Percentiles rank a stretch among this genome's conserved stretches.
These are phyloP conservation scores for Kodamaea jinghongensis DNA, from an alignment of 805 yeast genomes.

Conservation along the genomic window DNA sequence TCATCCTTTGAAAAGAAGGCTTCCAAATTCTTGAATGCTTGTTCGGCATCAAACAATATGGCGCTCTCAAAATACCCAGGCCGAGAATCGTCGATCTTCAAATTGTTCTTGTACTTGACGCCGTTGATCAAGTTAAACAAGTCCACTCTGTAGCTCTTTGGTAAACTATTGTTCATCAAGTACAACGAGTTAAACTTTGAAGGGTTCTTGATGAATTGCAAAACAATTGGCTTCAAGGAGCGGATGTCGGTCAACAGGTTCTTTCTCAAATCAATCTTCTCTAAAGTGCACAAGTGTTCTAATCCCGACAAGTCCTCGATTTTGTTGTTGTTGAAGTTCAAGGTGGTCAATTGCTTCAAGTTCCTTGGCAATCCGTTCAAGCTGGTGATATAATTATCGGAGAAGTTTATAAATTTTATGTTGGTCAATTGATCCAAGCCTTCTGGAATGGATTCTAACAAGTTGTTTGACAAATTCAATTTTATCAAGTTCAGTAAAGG, in stretches of 20 bases:
- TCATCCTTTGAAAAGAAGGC: constrained; percentile 25
- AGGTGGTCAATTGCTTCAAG: constrained; percentile 37
- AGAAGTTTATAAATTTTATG: constrained; percentile 45
- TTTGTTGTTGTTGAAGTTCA: constrained; percentile 52
- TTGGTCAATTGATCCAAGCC: constrained; percentile 49
- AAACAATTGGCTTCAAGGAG: constrained; percentile 33
- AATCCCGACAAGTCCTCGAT: constrained; percentile 42
- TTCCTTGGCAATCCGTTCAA: constrained; percentile 34
- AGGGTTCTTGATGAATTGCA: constrained; percentile 29
- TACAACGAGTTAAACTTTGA: constrained; percentile 40
- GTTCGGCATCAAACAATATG: constrained; percentile 48
- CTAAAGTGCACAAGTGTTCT: constrained; percentile 41
- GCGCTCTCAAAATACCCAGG: constrained; percentile 64
- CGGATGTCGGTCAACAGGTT: constrained; percentile 39
- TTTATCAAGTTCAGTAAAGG: constrained; percentile 41
- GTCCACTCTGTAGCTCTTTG: constrained; percentile 50
- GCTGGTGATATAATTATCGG: constrained; percentile 40
- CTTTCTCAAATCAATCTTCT: constrained; percentile 53
- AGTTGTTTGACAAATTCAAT: constrained; percentile 56
- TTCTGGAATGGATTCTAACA: constrained; percentile 48
- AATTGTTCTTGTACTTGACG: constrained; percentile 42
- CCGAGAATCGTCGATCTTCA: constrained; percentile 57
- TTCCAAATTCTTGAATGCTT: constrained; percentile 43
- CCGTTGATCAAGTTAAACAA: constrained; percentile 57
- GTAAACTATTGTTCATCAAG: constrained; percentile 41